Percentiles rank a stretch among this genome's conserved stretches.
phyloP scores from a whole-genome alignment of 2,329 filamentous ascomycete species.

The Sphaerulina musiva region DNA sequence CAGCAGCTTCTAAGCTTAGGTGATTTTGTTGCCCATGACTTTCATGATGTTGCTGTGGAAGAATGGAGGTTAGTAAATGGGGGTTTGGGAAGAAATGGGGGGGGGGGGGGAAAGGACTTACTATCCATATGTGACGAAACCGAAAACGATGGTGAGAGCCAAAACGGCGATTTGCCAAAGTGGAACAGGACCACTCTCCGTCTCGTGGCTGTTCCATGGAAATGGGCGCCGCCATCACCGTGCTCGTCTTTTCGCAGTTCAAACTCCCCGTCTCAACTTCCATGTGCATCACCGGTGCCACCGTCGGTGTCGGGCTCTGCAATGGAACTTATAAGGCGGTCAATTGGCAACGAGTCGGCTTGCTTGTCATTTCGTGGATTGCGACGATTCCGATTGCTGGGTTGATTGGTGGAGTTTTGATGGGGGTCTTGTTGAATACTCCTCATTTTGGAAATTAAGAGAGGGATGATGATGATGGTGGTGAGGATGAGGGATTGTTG shows the following conservation, averaged over 20 bases:
- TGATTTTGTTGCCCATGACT: slow-evolving; percentile 54
- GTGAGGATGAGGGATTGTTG: not conserved
- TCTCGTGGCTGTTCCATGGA: slow-evolving; percentile 52
- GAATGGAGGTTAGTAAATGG: not conserved
- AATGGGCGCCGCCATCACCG: slow-evolving; percentile 55
- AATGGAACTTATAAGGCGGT: slow-evolving; percentile 53
- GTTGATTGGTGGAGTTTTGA: slow-evolving; percentile 53
- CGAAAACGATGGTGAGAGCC: slow-evolving; percentile 48
- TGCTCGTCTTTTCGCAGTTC: slow-evolving; percentile 58
- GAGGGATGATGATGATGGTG: not conserved
- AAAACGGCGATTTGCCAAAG: slow-evolving; percentile 72
- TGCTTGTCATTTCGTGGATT: slow-evolving; percentile 56
- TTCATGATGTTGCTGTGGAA: slow-evolving; percentile 47
- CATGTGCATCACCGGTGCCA: slow-evolving; percentile 58
- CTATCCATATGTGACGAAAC: slow-evolving; percentile 57
- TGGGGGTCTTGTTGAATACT: slow-evolving; percentile 58
- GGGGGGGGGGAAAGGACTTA: not conserved
- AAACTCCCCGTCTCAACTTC: slow-evolving; percentile 59
- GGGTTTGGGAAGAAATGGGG: not conserved
- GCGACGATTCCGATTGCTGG: slow-evolving; percentile 54
- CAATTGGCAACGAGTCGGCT: slow-evolving; percentile 57
- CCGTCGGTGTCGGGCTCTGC: slow-evolving; percentile 57
- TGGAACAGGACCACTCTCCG: slow-evolving; percentile 57
- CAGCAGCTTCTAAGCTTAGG: slow-evolving; percentile 51
- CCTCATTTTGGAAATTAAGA: slow-evolving; percentile 38